Percentiles rank a stretch among this genome's conserved stretches.
Evolutionary conservation across 129 eudicot species (phyloP).

Genomic region (Flaveria brownii): DNA sequence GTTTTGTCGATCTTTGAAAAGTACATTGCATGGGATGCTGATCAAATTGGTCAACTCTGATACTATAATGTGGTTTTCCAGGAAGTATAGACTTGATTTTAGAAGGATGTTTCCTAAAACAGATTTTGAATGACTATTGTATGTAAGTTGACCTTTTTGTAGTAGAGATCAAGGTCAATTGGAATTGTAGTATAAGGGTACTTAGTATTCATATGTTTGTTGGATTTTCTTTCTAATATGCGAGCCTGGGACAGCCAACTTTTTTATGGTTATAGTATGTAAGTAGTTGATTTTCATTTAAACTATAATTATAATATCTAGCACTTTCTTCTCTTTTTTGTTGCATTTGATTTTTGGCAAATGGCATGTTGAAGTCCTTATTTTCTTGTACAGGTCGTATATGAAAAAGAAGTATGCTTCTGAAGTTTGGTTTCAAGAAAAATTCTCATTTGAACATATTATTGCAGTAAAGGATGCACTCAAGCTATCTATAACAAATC

Average conservation of each 20-base stretch:
- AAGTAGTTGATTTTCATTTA: neutral
- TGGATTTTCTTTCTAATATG: neutral
- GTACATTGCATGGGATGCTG: neutral
- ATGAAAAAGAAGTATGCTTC: conserved; percentile 66
- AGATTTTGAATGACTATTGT: neutral
- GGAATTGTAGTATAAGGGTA: conserved; percentile 5
- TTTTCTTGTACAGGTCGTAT: conserved; percentile 48
- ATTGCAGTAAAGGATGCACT: conserved; percentile 67
- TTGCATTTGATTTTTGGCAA: neutral
- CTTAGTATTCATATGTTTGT: conserved; percentile 5
- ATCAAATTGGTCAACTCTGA: neutral
- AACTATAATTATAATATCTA: neutral
- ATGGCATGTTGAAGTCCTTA: neutral
- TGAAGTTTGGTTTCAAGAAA: conserved; percentile 70
- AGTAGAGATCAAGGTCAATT: neutral
- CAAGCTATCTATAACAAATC: conserved; percentile 53
- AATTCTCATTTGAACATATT: conserved; percentile 45
- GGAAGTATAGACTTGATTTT: neutral
- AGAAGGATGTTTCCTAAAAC: neutral
- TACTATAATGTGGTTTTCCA: neutral
- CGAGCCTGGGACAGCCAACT: neutral
- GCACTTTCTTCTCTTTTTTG: neutral
- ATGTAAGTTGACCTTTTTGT: neutral
- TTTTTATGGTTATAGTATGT: neutral
- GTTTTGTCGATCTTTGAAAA: neutral